These are phyloP conservation scores for Vitis hybrid DNA, from an alignment of 177 flowering plant genomes.

Conservation along the genomic window DNA sequence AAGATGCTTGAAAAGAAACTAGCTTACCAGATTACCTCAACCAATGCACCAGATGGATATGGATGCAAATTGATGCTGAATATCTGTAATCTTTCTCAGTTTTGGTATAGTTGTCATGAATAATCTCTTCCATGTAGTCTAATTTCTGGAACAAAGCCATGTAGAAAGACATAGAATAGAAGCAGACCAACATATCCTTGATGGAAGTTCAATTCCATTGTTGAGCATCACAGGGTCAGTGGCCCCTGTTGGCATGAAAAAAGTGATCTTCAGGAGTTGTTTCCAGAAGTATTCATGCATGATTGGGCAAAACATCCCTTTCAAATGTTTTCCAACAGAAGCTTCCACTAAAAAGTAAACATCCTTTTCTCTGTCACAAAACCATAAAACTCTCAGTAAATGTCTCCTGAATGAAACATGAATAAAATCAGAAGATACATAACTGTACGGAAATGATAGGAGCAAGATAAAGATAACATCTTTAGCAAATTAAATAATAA, in stretches of 20 bases:
- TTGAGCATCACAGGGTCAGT: not conserved
- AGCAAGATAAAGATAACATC: conserved; percentile 2
- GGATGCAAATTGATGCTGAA: no score
- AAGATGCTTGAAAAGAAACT: no score
- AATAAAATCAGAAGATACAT: not conserved
- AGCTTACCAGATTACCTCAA: no score
- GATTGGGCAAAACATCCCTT: not conserved
- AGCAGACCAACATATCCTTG: not conserved
- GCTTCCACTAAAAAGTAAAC: not conserved
- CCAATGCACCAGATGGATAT: no score
- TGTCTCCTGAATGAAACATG: not conserved
- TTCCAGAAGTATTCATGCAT: not conserved
- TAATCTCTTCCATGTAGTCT: no score
- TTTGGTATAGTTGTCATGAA: no score
- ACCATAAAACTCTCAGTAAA: conserved; percentile 2
- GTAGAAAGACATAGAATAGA: no score
- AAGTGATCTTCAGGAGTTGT: not conserved
- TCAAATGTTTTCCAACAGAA: not conserved
- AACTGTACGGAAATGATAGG: not conserved
- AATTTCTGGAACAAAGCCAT: no score
- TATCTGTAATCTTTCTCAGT: no score
- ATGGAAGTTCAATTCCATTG: not conserved
- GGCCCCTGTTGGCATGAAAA: not conserved
- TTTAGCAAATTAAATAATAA: not conserved
- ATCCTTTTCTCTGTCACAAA: conserved; percentile 3